Base-by-base conservation (phyloP, 2,329 filamentous ascomycete genomes). In the Pyrenochaeta sp. region DNA sequence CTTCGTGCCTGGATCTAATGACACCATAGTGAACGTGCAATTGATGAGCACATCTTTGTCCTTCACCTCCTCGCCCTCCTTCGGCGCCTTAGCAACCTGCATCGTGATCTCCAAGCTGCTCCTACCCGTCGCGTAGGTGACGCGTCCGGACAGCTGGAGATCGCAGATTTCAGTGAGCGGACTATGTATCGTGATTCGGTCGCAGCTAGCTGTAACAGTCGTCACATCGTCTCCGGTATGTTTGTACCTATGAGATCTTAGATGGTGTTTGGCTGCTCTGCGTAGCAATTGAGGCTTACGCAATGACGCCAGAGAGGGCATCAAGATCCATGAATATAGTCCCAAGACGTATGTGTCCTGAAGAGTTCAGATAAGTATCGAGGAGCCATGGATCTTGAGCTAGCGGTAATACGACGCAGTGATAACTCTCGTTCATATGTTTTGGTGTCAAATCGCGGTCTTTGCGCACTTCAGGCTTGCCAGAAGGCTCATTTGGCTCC, bases 251-350 rank as follows among this genome's bases (percentile, higher is more conserved):
- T 39, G 39, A 25, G 8, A 32, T 22, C 57, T 69, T 63, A 72
- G 66, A 67, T 43, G 3, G 32, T n/a, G 30, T 13, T 30, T n/a
- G 42, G 36, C 19, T 34, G 44, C 46, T 48, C 43, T 37, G 59
- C 87, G 65, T 88, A 87, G 59, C 88, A 89, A 73, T 90, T 47
- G 89, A 19, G 54, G 58, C 72, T 69, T 71, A 75, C 62, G 91
- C 90, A 54, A 93, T 86, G 46, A 93, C 86, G 9, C 91, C 91
- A 0, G 90, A 90, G 7, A 93, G 78, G 0, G 91, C 91, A 76
- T 93, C 91, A 1, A 93, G 83, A 62, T 93, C 91, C 90, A 93
- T 93, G 60, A 93, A 86, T 15, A 93, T 80, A 0, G 90, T 88
- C 0, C 91, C 91, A 7, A 93, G 82, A 52, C 82, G 83, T 65